These are phyloP conservation scores for Puya raimondii DNA, from an alignment of 176 grass and related monocot genomes.

Conservation along the genomic window DNA sequence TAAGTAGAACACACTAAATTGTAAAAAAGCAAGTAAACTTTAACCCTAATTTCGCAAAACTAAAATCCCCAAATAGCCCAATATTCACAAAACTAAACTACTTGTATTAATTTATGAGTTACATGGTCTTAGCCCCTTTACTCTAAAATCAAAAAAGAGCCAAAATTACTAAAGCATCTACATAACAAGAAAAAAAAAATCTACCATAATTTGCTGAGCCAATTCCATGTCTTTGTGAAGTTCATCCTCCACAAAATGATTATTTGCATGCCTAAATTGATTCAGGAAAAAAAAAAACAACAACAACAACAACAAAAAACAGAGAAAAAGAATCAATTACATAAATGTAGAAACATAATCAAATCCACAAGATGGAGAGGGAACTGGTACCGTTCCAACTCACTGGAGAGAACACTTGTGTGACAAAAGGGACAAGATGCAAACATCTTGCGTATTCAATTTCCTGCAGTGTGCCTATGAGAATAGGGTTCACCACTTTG, in stretches of 20 bases:
- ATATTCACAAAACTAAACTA: too few relatives aligned
- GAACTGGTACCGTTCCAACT: conserved; percentile 64
- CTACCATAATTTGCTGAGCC: conserved; percentile 51
- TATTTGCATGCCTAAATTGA: conserved; percentile 64
- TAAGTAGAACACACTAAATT: too few relatives aligned
- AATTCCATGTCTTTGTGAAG: conserved; percentile 66
- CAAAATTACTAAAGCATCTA: too few relatives aligned
- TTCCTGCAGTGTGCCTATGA: neutral
- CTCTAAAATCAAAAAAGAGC: too few relatives aligned
- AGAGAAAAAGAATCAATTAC: neutral
- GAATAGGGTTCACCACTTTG: too few relatives aligned
- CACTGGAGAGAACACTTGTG: conserved; percentile 37
- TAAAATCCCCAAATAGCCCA: too few relatives aligned
- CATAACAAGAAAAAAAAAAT: neutral
- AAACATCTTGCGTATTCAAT: conserved; percentile 24
- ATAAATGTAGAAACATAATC: neutral
- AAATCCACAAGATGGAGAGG: conserved; percentile 6
- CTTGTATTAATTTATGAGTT: too few relatives aligned
- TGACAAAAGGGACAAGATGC: conserved; percentile 80
- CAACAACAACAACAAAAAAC: neutral
- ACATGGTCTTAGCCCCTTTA: too few relatives aligned
- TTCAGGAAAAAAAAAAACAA: neutral
- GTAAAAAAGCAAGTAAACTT: too few relatives aligned
- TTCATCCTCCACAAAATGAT: conserved; percentile 63
- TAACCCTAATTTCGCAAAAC: neutral